Evolutionary conservation across 371 early-diverging fungal species (phyloP).

Genomic region (Encephalitozoon hellem): DNA sequence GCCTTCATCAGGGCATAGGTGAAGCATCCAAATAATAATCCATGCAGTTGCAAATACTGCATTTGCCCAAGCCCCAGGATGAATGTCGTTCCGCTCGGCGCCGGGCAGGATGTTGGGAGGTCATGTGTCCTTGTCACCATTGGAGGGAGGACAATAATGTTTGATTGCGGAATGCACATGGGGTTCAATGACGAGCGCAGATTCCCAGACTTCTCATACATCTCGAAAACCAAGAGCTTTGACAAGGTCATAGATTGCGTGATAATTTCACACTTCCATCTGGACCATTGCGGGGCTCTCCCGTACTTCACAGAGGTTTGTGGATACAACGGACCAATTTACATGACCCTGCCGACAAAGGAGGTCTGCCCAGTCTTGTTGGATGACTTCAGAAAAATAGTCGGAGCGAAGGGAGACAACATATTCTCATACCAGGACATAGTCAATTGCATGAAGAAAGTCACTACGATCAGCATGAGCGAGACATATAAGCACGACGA

Average conservation of each 20-base stretch:
- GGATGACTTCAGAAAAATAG: constrained; percentile 77
- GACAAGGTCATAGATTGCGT: constrained; percentile 76
- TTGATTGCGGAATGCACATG: constrained; percentile 94
- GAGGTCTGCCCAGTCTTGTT: constrained; percentile 79
- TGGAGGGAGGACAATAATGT: constrained; percentile 78
- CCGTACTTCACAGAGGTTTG: constrained; percentile 85
- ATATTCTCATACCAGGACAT: constrained; percentile 64
- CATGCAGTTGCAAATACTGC: background rate
- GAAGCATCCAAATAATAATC: background rate
- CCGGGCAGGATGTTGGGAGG: constrained; percentile 79
- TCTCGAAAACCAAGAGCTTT: constrained; percentile 72
- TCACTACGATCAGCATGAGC: constrained; percentile 71
- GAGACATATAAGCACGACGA: constrained; percentile 57
- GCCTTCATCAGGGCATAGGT: background rate
- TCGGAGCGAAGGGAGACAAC: constrained; percentile 64
- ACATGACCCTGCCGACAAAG: constrained; percentile 88
- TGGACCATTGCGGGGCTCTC: constrained; percentile 89
- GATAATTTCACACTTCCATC: constrained; percentile 83
- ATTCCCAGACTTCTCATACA: constrained; percentile 87
- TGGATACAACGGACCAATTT: constrained; percentile 83
- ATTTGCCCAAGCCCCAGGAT: constrained; percentile 8
- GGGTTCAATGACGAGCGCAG: constrained; percentile 83
- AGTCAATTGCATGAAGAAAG: constrained; percentile 74
- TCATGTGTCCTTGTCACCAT: constrained; percentile 78
- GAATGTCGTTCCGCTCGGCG: constrained; percentile 62